phyloP scores from a whole-genome alignment of 305 asterid genomes.

The Fraxinus sp. region DNA sequence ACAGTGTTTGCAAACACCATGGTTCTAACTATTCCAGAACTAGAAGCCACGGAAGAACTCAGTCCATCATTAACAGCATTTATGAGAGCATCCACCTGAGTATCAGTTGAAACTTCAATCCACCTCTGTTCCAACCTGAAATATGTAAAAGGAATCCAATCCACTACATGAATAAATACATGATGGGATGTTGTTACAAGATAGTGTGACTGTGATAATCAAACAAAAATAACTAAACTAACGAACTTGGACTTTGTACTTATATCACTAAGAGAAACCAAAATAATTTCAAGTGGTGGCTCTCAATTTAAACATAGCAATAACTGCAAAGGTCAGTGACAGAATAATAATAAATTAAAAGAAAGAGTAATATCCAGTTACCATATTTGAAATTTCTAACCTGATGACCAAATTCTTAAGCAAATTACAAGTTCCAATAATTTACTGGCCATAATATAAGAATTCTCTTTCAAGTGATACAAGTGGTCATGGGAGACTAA shows the following conservation, averaged over 20 bases:
- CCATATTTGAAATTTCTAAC: background rate
- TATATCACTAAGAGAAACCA: background rate
- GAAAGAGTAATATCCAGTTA: background rate
- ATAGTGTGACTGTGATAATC: background rate
- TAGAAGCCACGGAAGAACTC: constrained; percentile 30
- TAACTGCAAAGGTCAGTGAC: background rate
- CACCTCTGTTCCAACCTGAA: constrained; percentile 88
- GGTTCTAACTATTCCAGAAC: constrained; percentile 49
- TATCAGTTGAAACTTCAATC: constrained; percentile 70
- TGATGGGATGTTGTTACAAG: background rate
- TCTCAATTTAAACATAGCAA: background rate
- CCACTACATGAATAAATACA: background rate
- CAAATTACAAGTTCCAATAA: background rate
- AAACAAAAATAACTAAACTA: background rate
- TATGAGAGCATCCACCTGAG: constrained; percentile 77
- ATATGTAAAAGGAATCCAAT: background rate
- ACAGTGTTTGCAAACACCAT: constrained; percentile 98
- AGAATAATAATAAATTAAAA: background rate
- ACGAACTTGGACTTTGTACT: background rate
- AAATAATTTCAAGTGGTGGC: background rate
- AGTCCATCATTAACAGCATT: constrained; percentile 56
- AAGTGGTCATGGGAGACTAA: background rate
- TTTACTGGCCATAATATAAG: background rate
- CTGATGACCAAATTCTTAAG: background rate
- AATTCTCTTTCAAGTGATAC: background rate